A percentile compares a stretch with the other conserved stretches of the same genome.
phyloP scores from a whole-genome alignment of 2,329 filamentous ascomycete genomes.

The Fusarium sp. region DNA sequence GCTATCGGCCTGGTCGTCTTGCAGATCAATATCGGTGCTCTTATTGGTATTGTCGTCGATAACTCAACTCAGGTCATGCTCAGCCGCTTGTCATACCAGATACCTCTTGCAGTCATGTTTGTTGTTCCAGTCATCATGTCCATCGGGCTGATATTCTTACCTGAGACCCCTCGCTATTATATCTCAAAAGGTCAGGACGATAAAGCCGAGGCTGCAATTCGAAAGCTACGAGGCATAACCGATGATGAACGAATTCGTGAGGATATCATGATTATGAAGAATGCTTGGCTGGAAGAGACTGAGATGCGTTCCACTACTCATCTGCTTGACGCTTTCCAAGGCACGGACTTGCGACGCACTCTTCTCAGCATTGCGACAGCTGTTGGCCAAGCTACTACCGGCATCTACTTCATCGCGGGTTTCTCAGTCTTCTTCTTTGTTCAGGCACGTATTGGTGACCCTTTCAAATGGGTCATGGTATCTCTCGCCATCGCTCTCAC shows the following conservation, averaged over 20 bases:
- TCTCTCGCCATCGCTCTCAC: neutral
- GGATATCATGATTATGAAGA: neutral
- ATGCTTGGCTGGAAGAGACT: neutral
- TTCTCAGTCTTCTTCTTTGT: neutral
- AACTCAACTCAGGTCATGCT: neutral
- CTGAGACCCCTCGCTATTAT: neutral
- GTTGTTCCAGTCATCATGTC: neutral
- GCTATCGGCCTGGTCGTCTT: neutral
- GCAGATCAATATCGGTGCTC: neutral
- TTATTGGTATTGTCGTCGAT: neutral
- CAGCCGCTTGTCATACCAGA: neutral
- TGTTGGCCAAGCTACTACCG: neutral
- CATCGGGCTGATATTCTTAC: neutral
- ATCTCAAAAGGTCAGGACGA: neutral
- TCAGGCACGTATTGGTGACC: neutral
- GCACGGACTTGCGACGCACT: neutral
- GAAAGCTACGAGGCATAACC: neutral
- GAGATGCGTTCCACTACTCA: neutral
- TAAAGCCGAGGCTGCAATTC: neutral
- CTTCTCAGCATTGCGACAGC: neutral
- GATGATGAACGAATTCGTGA: neutral
- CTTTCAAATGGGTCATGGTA: neutral
- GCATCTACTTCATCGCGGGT: neutral
- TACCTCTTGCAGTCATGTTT: neutral
- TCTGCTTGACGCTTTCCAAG: neutral